Conservation (phyloP, 805 yeast genomes). For the Martiniozyma abietophila region DNA sequence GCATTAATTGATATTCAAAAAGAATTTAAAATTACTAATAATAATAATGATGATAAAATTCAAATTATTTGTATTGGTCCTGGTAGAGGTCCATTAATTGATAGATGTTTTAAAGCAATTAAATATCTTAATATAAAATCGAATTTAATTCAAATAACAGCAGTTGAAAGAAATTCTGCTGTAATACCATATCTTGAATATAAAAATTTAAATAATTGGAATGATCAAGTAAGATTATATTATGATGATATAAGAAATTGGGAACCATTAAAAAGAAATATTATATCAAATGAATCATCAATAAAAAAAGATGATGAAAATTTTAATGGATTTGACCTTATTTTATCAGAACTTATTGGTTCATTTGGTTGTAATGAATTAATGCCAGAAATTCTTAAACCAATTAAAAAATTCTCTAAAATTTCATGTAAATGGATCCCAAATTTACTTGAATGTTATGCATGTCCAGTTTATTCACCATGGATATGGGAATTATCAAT, state of each 20-base stretch:
- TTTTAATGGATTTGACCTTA: slow-evolving; percentile 34
- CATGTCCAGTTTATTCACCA: slow-evolving; percentile 64
- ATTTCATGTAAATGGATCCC: slow-evolving; percentile 59
- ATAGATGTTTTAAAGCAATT: slow-evolving; percentile 37
- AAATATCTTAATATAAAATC: slow-evolving; percentile 22
- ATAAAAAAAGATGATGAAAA: background rate
- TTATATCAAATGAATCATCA: slow-evolving; percentile 1
- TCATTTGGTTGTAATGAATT: slow-evolving; percentile 91
- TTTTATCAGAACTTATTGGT: slow-evolving; percentile 78
- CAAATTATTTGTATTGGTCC: slow-evolving; percentile 68
- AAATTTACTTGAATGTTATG: slow-evolving; percentile 42
- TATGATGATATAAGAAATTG: slow-evolving; percentile 52
- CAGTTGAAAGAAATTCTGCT: slow-evolving; percentile 64
- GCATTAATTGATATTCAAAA: slow-evolving; percentile 37
- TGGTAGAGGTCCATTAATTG: slow-evolving; percentile 78
- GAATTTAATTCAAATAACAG: slow-evolving; percentile 31
- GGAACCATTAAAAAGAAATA: slow-evolving; percentile 24
- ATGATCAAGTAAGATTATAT: slow-evolving; percentile 38
- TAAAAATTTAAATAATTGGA: slow-evolving; percentile 47
- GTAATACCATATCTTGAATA: slow-evolving; percentile 44
- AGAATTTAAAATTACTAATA: background rate
- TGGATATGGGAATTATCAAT: slow-evolving; percentile 32
- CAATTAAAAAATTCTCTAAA: slow-evolving; percentile 26
- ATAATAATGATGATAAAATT: slow-evolving; percentile 11
- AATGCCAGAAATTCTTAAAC: slow-evolving; percentile 68